Percentiles rank a stretch among this genome's conserved stretches.
These are phyloP conservation scores for Hypoxylon sp. DNA, from an alignment of 2,329 filamentous ascomycete genomes.

Conservation along the genomic window DNA sequence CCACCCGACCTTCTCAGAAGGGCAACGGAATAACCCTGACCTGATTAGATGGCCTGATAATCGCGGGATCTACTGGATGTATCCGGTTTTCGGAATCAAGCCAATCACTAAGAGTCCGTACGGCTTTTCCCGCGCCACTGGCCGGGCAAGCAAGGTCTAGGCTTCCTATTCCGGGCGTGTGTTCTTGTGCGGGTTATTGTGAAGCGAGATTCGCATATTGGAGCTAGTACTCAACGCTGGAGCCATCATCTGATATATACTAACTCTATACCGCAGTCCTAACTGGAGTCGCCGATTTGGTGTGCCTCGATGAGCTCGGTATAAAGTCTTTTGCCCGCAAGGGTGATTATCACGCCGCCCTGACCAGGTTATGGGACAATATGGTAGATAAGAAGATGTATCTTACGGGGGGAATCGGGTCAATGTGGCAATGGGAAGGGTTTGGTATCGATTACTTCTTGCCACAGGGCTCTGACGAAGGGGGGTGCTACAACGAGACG, in stretches of 20 bases:
- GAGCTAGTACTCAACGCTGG: constrained; percentile 1
- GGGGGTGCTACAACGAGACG: constrained; percentile 72
- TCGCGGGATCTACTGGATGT: background rate
- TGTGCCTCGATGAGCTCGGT: constrained; percentile 53
- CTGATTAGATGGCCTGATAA: background rate
- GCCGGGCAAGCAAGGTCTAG: background rate
- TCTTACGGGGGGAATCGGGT: constrained; percentile 70
- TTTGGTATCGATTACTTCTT: constrained; percentile 71
- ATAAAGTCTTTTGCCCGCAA: constrained; percentile 43
- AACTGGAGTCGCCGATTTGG: constrained; percentile 67
- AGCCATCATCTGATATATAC: constrained; percentile 7
- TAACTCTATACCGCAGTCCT: constrained; percentile 53
- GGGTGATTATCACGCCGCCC: constrained; percentile 52
- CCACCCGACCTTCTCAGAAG: background rate
- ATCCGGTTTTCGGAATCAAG: background rate
- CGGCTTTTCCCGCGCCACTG: background rate
- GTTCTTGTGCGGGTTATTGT: background rate
- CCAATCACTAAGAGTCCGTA: background rate
- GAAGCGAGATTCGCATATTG: background rate
- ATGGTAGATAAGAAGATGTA: constrained; percentile 73
- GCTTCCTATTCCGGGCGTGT: background rate
- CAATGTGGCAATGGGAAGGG: constrained; percentile 68
- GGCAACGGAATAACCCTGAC: background rate
- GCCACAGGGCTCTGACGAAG: constrained; percentile 69
- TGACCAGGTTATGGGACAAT: constrained; percentile 67